phyloP scores from a whole-genome alignment of 148 eudicot genomes.

The Dianthus caryophyllus region DNA sequence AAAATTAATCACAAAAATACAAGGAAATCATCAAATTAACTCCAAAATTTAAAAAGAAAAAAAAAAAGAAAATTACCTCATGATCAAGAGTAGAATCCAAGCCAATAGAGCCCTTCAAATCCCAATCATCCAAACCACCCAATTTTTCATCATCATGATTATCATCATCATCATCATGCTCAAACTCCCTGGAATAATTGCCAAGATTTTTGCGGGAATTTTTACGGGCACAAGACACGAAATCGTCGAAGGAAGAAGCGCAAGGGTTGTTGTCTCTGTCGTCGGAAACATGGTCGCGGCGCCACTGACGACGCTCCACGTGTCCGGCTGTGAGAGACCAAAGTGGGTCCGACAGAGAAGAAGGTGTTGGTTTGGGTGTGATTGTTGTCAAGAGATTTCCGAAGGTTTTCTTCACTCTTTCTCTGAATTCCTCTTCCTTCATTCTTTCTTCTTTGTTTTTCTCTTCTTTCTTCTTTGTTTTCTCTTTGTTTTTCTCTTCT shows the following conservation, averaged over 20 bases:
- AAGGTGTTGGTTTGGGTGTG: slow-evolving; percentile 8
- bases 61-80: slow-evolving; percentile 18
- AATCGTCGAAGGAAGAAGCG: slow-evolving; percentile 29
- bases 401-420: slow-evolving; percentile 34
- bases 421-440: slow-evolving; percentile 21
- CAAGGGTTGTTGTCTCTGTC: slow-evolving; percentile 28
- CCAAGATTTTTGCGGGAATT: slow-evolving; percentile 19
- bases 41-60: too few species aligned
- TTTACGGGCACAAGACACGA: slow-evolving; percentile 22
- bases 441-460: not conserved
- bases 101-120: slow-evolving; percentile 31
- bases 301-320: slow-evolving; percentile 27
- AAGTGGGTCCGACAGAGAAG: slow-evolving; percentile 17
- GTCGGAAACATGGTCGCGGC: slow-evolving; percentile 27
- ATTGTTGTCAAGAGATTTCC: slow-evolving; percentile 23
- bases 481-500: too few species aligned
- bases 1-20: too few species aligned
- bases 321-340: slow-evolving; percentile 28
- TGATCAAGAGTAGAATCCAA: slow-evolving; percentile 37
- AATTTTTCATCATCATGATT: not conserved
- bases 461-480: slow-evolving; percentile 6
- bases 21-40: too few species aligned
- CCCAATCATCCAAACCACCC: slow-evolving; percentile 27
- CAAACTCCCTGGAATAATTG: slow-evolving; percentile 17
- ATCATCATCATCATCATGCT: slow-evolving; percentile 7